Conservation (phyloP, 805 yeast genomes). For the Wickerhamiella qilinensis region DNA sequence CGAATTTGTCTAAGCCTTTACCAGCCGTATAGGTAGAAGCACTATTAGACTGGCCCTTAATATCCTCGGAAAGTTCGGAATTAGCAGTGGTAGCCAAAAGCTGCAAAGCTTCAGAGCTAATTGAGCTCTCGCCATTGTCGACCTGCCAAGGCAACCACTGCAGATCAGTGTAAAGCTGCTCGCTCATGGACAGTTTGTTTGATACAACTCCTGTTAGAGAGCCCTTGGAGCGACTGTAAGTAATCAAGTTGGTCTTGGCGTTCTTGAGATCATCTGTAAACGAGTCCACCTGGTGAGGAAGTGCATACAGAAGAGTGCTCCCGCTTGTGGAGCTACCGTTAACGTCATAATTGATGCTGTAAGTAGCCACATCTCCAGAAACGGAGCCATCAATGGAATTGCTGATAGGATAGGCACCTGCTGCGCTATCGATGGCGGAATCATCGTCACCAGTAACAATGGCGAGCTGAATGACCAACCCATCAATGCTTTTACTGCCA, state of each 20-base stretch:
- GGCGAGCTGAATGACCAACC: slow-evolving; percentile 34
- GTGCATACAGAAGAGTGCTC: slow-evolving; percentile 35
- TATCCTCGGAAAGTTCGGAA: slow-evolving; percentile 39
- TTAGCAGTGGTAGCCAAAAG: slow-evolving; percentile 33
- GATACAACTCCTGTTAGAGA: slow-evolving; percentile 23
- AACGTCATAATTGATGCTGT: slow-evolving; percentile 33
- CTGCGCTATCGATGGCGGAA: slow-evolving; percentile 39
- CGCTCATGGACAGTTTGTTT: slow-evolving; percentile 20
- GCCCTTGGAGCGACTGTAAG: slow-evolving; percentile 37
- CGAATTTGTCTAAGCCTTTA: slow-evolving; percentile 76
- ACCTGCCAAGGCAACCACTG: slow-evolving; percentile 41
- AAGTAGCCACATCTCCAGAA: slow-evolving; percentile 31
- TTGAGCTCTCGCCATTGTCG: slow-evolving; percentile 23
- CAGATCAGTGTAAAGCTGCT: slow-evolving; percentile 27
- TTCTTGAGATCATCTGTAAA: slow-evolving; percentile 23
- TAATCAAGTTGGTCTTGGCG: slow-evolving; percentile 17
- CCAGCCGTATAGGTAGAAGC: slow-evolving; percentile 90
- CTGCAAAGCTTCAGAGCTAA: slow-evolving; percentile 24
- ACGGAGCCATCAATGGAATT: slow-evolving; percentile 33
- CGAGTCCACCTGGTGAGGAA: slow-evolving; percentile 47
- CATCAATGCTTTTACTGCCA: slow-evolving; percentile 23
- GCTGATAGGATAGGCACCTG: slow-evolving; percentile 47
- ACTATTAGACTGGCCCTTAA: slow-evolving; percentile 39
- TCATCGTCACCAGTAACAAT: slow-evolving; percentile 26
- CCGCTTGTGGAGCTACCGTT: slow-evolving; percentile 33